Conservation (phyloP, 768 basidiomycete genomes). For the Tephrocybe sp. region DNA sequence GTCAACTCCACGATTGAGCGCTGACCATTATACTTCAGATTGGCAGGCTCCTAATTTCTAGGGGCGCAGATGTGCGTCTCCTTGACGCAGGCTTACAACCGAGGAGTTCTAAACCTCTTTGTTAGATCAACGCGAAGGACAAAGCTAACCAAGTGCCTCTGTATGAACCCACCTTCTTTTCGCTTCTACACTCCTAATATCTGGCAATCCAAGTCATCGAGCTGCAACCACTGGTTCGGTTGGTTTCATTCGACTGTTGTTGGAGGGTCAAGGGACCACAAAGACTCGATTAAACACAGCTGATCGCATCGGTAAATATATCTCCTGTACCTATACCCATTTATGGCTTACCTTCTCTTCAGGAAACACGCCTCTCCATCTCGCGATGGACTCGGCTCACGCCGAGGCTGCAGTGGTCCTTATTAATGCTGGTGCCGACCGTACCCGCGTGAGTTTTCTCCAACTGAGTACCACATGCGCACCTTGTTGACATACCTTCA, state of each 20-base stretch:
- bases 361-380: constrained; percentile 96
- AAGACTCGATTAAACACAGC: constrained; percentile 86
- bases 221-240: constrained; percentile 94
- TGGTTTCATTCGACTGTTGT: constrained; percentile 83
- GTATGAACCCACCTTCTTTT: constrained; percentile 40
- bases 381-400: constrained; percentile 96
- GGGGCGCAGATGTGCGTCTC: constrained; percentile 85
- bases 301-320: constrained; percentile 66
- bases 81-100: constrained; percentile 29
- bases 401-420: constrained; percentile 87
- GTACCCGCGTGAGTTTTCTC: constrained; percentile 64
- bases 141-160: constrained; percentile 90
- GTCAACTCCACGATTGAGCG: constrained; percentile 20
- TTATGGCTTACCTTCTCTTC: constrained; percentile 9
- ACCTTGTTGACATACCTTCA: constrained; percentile 15
- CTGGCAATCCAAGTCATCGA: constrained; percentile 63
- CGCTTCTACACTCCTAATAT: constrained; percentile 20
- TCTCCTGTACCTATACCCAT: constrained; percentile 15
- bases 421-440: constrained; percentile 95
- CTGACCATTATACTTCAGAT: constrained; percentile 56
- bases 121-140: constrained; percentile 91
- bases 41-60: constrained; percentile 77
- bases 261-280: constrained; percentile 59
- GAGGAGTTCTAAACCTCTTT: constrained; percentile 28
- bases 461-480: constrained; percentile 13